Conservation (phyloP, 768 basidiomycete genomes). For the Trametes punicea region DNA sequence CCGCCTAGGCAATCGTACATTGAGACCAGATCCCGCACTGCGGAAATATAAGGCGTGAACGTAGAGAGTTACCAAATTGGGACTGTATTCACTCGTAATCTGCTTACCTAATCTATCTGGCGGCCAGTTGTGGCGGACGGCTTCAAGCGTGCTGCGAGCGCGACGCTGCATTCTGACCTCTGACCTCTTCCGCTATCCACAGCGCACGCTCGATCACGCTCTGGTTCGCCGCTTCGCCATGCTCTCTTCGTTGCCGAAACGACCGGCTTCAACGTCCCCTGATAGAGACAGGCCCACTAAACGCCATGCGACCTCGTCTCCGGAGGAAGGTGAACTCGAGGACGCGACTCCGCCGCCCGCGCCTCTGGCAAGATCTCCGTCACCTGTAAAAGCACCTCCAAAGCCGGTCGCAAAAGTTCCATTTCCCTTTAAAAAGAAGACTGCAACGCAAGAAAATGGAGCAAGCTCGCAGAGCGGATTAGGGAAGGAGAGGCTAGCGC, state of each 20-base stretch:
- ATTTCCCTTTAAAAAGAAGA: slow-evolving; percentile 71
- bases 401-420: slow-evolving; percentile 50
- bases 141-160: slow-evolving; percentile 28
- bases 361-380: slow-evolving; percentile 28
- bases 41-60: too few relatives aligned
- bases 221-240: slow-evolving; percentile 2
- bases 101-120: slow-evolving; percentile 8
- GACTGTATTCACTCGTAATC: background rate
- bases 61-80: background rate
- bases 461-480: slow-evolving; percentile 10
- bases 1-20: too few relatives aligned
- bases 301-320: slow-evolving; percentile 54
- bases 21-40: too few relatives aligned
- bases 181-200: background rate
- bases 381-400: slow-evolving; percentile 26
- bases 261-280: slow-evolving; percentile 55
- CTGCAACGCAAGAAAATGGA: slow-evolving; percentile 12
- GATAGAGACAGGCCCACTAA: slow-evolving; percentile 50
- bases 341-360: slow-evolving; percentile 39
- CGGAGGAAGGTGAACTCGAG: slow-evolving; percentile 83
- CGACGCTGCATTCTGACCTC: slow-evolving; percentile 27
- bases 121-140: slow-evolving; percentile 5
- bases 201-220: background rate
- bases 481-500: background rate
- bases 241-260: slow-evolving; percentile 41